Base-by-base conservation (phyloP, 768 basidiomycete species). In the Neoboletus magnificus region DNA sequence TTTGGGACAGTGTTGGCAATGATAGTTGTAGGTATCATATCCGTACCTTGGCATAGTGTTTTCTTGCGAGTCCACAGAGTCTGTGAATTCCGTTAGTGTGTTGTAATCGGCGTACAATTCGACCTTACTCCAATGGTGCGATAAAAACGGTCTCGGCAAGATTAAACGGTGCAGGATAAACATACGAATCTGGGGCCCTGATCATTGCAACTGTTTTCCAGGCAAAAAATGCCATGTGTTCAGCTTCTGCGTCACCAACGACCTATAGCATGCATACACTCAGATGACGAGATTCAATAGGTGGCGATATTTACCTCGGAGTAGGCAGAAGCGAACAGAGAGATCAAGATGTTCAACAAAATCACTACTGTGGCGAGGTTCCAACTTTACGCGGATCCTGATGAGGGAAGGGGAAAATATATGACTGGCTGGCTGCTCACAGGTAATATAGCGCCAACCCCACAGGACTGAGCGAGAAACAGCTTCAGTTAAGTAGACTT, bases 131-230 rank as follows among this genome's bases (percentile, higher is more conserved):
- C 48, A 92, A 77, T 18, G 95, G 95, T 2, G 85, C 90, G 54
- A 96, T 76, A 29, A 96, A 73, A 66, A 93, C 68, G 1, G 78
- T 75, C 72, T 98, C 95, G 57, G 95, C 73, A 27, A 97, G 74
- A 69, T 96, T 97, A 78, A 96, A 95, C 1, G 95, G 95, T 0
- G 94, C 90, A 32, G 93, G 92, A 69, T 93, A 95, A 48, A 92
- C 76, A 64, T 65, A 79, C n/a, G 82, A 80, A 71, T 93, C 91
- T 5, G 91, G 91, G 1, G 91, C 91, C 45, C 92, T 75, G 55
- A 92, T 89, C 91, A 92, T 89, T 15, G 80, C 79, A 44, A 92
- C 71, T 4, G 93, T 89, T 76, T 96, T 96, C 62, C 80, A 78
- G 2, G 95, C 92, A 69, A 93, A 97, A 76, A 93, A 95, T 4